Percentiles rank a stretch among this genome's conserved stretches.
Evolutionary conservation across 2,329 filamentous ascomycete genomes (phyloP).

Genomic region (Rugonectria rugulosa): DNA sequence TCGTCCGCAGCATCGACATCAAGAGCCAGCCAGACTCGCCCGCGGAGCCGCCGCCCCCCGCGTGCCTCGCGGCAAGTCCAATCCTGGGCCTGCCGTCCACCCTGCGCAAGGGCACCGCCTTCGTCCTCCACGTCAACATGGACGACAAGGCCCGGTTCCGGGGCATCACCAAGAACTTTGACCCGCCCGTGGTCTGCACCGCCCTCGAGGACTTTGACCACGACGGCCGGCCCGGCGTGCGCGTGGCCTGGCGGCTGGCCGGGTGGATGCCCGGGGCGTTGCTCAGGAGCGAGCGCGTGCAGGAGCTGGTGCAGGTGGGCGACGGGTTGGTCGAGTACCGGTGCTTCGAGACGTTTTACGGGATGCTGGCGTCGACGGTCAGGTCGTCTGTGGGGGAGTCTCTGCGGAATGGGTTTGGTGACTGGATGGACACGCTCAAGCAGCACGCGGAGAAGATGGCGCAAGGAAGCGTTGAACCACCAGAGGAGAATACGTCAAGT

Average conservation of each 20-base stretch:
- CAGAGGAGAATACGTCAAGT: not conserved
- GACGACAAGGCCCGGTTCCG: slow-evolving; percentile 23
- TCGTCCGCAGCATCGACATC: slow-evolving; percentile 40
- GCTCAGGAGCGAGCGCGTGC: slow-evolving; percentile 50
- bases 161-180: slow-evolving; percentile 23
- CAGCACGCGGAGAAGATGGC: not conserved
- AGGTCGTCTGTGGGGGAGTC: slow-evolving; percentile 41
- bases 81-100: slow-evolving; percentile 31
- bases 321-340: slow-evolving; percentile 47
- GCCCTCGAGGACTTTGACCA: slow-evolving; percentile 44
- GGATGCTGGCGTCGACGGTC: slow-evolving; percentile 46
- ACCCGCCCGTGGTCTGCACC: slow-evolving; percentile 38
- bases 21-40: slow-evolving; percentile 11
- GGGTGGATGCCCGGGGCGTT: slow-evolving; percentile 43
- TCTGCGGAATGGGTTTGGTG: slow-evolving; percentile 46
- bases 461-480: not conserved
- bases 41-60: slow-evolving; percentile 16
- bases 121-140: slow-evolving; percentile 46
- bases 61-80: slow-evolving; percentile 6
- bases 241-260: slow-evolving; percentile 49
- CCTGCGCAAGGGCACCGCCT: slow-evolving; percentile 42
- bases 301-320: slow-evolving; percentile 48
- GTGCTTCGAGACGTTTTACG: slow-evolving; percentile 57
- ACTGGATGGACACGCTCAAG: slow-evolving; percentile 40
- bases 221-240: slow-evolving; percentile 43